Percentiles rank a stretch among this genome's conserved stretches.
Conservation (phyloP, 2,329 filamentous ascomycete genomes). For the Penicillium hordei region DNA sequence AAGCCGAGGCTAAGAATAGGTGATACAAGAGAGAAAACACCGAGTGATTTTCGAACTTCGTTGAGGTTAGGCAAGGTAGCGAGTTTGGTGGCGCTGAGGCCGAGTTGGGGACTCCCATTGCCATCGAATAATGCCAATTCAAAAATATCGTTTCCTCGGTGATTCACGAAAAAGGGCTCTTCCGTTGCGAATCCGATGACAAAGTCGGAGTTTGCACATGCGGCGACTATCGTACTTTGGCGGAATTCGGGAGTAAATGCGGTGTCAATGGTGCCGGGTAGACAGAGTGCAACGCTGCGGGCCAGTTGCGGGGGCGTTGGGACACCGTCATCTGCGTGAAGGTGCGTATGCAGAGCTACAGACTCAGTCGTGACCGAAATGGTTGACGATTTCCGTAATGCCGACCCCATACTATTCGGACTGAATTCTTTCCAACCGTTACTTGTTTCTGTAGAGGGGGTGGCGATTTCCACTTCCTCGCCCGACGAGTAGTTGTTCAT, state of each 20-base stretch:
- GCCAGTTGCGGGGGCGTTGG: conserved; percentile 37
- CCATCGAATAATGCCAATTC: conserved; percentile 22
- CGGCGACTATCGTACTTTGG: conserved; percentile 38
- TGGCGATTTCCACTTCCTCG: conserved; percentile 14
- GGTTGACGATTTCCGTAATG: conserved; percentile 40
- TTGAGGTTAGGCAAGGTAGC: conserved; percentile 19
- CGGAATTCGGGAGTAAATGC: conserved; percentile 38
- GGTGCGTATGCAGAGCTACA: conserved; percentile 36
- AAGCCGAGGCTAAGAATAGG: conserved; percentile 11
- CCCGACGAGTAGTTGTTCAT: conserved; percentile 13
- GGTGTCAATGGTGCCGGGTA: conserved; percentile 34
- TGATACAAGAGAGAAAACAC: conserved; percentile 30
- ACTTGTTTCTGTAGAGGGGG: conserved; percentile 5
- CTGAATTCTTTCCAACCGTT: conserved; percentile 28
- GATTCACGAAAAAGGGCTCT: conserved; percentile 38
- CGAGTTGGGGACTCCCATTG: conserved; percentile 16
- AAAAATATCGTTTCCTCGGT: conserved; percentile 30
- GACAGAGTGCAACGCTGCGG: conserved; percentile 38
- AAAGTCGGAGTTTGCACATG: conserved; percentile 43
- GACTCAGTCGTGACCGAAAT: conserved; percentile 44
- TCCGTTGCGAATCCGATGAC: conserved; percentile 39
- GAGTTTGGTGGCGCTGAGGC: conserved; percentile 9
- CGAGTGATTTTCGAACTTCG: conserved; percentile 18
- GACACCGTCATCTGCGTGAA: conserved; percentile 26
- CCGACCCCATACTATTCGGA: conserved; percentile 26